Conservation (phyloP, 2,329 filamentous ascomycete genomes). For the Truncatella angustata region DNA sequence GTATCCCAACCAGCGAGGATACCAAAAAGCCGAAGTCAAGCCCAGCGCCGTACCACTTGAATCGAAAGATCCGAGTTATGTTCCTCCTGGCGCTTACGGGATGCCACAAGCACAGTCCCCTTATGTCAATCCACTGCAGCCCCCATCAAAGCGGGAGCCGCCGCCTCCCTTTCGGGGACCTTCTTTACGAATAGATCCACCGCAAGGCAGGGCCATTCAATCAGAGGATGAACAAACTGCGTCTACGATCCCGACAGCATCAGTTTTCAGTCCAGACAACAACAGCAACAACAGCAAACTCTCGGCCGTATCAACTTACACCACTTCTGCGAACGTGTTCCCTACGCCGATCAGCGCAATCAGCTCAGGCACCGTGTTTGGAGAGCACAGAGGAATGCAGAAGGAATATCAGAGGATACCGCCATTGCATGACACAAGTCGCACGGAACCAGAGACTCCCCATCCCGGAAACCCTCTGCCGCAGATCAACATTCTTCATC, state of each 20-base stretch:
- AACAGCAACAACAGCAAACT: too few relatives aligned
- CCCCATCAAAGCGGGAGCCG: constrained; percentile 50
- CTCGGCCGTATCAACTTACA: constrained; percentile 53
- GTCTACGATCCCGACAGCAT: constrained; percentile 58
- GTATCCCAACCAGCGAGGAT: constrained; percentile 79
- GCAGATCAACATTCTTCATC: constrained; percentile 56
- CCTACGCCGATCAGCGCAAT: constrained; percentile 63
- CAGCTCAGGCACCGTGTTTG: constrained; percentile 29
- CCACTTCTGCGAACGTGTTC: constrained; percentile 49
- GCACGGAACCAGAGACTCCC: constrained; percentile 54
- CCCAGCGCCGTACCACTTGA: constrained; percentile 72
- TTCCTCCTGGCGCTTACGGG: constrained; percentile 60
- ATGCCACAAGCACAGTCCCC: constrained; percentile 47
- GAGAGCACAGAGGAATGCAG: constrained; percentile 32
- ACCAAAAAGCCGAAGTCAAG: constrained; percentile 74
- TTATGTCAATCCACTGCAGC: constrained; percentile 28
- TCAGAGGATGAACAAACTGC: constrained; percentile 61
- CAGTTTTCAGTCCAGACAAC: constrained; percentile 57
- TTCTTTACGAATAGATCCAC: constrained; percentile 60
- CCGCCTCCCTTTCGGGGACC: constrained; percentile 61
- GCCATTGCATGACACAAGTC: constrained; percentile 57
- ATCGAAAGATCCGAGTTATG: constrained; percentile 72
- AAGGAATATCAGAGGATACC: constrained; percentile 61
- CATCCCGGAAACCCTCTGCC: constrained; percentile 52
- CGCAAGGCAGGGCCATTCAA: constrained; percentile 53